phyloP scores from a whole-genome alignment of 306 rosid genomes.

The Castanea sativa region DNA sequence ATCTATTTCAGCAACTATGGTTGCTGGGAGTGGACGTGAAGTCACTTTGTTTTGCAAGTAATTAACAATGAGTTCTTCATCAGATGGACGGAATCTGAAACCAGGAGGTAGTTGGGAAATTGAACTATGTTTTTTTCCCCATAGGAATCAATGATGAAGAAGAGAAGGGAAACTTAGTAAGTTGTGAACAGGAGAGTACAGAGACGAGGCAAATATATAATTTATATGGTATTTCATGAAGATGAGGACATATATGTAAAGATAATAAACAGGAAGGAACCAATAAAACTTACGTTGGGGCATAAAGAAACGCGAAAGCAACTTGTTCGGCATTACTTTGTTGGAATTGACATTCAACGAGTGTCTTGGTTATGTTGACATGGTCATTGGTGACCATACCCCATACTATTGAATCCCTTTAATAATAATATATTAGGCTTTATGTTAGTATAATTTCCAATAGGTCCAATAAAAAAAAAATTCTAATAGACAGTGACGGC shows the following conservation, averaged over 20 bases:
- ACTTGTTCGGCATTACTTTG: slow-evolving; percentile 36
- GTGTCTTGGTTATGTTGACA: no score
- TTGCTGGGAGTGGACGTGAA: slow-evolving; percentile 68
- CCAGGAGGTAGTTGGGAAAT: slow-evolving; percentile 64
- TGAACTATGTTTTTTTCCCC: slow-evolving; percentile 35
- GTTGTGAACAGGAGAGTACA: slow-evolving; percentile 17
- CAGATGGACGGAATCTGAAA: slow-evolving; percentile 82
- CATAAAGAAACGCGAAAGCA: slow-evolving; percentile 33
- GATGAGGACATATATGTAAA: slow-evolving; percentile 25
- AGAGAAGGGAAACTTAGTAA: slow-evolving; percentile 31
- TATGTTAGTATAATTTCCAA: no score
- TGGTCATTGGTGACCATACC: no score
- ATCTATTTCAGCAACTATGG: slow-evolving; percentile 62
- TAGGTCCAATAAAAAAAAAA: no score
- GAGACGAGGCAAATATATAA: slow-evolving; percentile 25
- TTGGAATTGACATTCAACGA: slow-evolving; percentile 27
- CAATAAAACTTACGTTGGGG: slow-evolving; percentile 35
- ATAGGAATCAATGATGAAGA: slow-evolving; percentile 32
- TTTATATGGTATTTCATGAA: slow-evolving; percentile 45
- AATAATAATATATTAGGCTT: not conserved
- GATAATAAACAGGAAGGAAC: slow-evolving; percentile 27
- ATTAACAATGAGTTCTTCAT: slow-evolving; percentile 80
- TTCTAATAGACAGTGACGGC: no score
- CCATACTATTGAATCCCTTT: not conserved
- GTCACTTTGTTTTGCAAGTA: slow-evolving; percentile 57